phyloP scores from a whole-genome alignment of 2,329 filamentous ascomycete genomes.

The Drechmeria coniospora region DNA sequence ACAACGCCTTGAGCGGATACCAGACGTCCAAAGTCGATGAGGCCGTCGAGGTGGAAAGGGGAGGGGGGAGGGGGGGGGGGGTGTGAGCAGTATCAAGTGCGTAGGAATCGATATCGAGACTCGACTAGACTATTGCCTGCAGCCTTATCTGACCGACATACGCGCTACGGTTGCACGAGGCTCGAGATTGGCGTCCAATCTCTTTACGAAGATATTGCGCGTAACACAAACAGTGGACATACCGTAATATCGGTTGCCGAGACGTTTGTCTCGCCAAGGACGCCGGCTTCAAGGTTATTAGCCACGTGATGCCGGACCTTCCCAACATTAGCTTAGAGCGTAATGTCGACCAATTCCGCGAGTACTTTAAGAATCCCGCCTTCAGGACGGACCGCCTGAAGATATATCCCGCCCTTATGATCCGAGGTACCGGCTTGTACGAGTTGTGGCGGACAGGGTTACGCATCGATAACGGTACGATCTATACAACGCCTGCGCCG shows the following conservation, averaged over 20 bases:
- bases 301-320: slow-evolving; percentile 98
- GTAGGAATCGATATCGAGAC: slow-evolving; percentile 99
- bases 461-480: too few species aligned
- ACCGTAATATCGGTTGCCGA: slow-evolving; percentile 91
- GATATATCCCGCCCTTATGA: slow-evolving; percentile 95
- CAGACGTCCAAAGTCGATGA: slow-evolving; percentile 90
- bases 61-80: too few species aligned
- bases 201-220: slow-evolving; percentile 93
- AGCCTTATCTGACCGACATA: slow-evolving; percentile 93
- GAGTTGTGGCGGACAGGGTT: slow-evolving; percentile 96
- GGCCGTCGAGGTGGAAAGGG: slow-evolving; percentile 76
- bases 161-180: slow-evolving; percentile 87
- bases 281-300: slow-evolving; percentile 96
- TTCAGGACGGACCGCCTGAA: slow-evolving; percentile 96
- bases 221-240: slow-evolving; percentile 93
- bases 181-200: slow-evolving; percentile 93
- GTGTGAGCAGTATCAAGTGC: slow-evolving; percentile 95
- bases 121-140: slow-evolving; percentile 87
- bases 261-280: slow-evolving; percentile 97
- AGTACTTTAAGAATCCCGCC: slow-evolving; percentile 93
- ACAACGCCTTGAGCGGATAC: slow-evolving; percentile 94
- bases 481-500: too few species aligned
- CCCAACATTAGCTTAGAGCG: slow-evolving; percentile 98
- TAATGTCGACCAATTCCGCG: slow-evolving; percentile 89
- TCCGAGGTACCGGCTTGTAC: slow-evolving; percentile 89